Evolutionary conservation across 1,139 yeast genomes (phyloP), one percentile per base, ranked within the genome.

Genomic region (Magnusiomyces ingens): DNA sequence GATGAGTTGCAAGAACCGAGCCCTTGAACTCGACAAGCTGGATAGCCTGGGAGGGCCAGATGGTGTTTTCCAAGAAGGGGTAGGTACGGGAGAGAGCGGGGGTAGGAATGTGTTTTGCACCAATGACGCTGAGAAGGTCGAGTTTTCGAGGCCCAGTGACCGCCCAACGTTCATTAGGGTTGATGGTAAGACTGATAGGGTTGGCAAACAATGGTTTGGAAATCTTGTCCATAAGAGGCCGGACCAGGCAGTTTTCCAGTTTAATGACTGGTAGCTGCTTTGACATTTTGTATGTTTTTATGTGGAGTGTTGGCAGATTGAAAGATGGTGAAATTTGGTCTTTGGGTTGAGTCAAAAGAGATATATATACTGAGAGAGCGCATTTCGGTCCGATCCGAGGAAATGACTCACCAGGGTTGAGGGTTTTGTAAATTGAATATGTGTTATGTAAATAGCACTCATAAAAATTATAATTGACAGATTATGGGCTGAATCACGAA

Each of bases 11-110:
- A 42, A 64, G 64, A 37, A 69, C 62, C 1, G 71, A 76, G n/a
- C 86, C 85, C 56, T 77, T 75, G 65, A 90, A 90, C 62, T 82
- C 81, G 21, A 91, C 73, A 55, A 81, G 67, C 57, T 76, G 77
- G 13, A 75, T 73, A 1, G 69, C 78, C 49, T 76, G 74, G 12
- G 72, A 63, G 0, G 80, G 80, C 79, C 80, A 76, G 2, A 59
- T 54, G 12, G 42, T 13, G 18, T 68, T 64, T 45, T 75, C 70
- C 42, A 77, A 62, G 29, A 79, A 71, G 3, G 93, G 89, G 59
- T 80, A 85, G 1, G 70, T 64, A 50, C 91, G 69, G 0, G 84
- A 70, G 2, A 70, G 60, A 0, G 84, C 74, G 1, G 91, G 89
- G 1, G 69, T 71, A 0, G 82, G 70, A 21, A 81, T 64, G 61